phyloP scores from a whole-genome alignment of 2,329 filamentous ascomycete species.

The Diaporthe ampelina region DNA sequence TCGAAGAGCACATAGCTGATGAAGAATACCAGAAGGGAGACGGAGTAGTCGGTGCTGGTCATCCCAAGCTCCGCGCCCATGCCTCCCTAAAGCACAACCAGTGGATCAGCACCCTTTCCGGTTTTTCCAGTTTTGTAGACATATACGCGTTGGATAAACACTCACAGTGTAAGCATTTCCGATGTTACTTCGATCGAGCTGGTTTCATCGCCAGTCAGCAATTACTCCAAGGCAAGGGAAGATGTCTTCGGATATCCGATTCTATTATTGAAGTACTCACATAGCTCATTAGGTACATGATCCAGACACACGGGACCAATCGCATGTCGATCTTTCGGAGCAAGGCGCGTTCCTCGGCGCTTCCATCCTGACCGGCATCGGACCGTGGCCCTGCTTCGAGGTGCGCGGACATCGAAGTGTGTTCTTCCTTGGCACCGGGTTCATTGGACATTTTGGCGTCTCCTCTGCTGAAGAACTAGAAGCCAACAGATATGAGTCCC shows the following conservation, averaged over 20 bases:
- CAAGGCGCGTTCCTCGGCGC: constrained; percentile 30
- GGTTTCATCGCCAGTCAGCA: not conserved
- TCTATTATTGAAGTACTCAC: constrained; percentile 61
- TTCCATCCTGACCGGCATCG: not conserved
- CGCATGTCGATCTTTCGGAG: constrained; percentile 55
- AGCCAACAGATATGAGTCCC: no score
- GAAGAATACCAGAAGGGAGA: constrained; percentile 56
- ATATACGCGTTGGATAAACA: not conserved
- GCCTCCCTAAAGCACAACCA: constrained; percentile 44
- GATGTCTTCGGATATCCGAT: not conserved
- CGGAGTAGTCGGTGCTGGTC: constrained; percentile 57
- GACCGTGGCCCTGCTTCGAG: constrained; percentile 1
- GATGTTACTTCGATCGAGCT: constrained; percentile 37
- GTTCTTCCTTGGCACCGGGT: not conserved
- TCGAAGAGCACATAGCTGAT: constrained; percentile 60
- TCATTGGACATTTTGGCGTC: not conserved
- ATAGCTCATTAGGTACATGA: constrained; percentile 58
- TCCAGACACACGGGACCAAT: constrained; percentile 56
- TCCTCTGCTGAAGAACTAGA: not conserved
- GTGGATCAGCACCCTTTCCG: not conserved
- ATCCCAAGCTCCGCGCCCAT: constrained; percentile 58
- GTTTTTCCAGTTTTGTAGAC: rapidly evolving
- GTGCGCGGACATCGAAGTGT: not conserved
- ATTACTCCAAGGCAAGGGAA: not conserved
- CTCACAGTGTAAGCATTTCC: constrained; percentile 58